A percentile compares a stretch with the other conserved stretches of the same genome.
phyloP scores from a whole-genome alignment of 1,139 yeast genomes.

The Hanseniaspora sp. region DNA sequence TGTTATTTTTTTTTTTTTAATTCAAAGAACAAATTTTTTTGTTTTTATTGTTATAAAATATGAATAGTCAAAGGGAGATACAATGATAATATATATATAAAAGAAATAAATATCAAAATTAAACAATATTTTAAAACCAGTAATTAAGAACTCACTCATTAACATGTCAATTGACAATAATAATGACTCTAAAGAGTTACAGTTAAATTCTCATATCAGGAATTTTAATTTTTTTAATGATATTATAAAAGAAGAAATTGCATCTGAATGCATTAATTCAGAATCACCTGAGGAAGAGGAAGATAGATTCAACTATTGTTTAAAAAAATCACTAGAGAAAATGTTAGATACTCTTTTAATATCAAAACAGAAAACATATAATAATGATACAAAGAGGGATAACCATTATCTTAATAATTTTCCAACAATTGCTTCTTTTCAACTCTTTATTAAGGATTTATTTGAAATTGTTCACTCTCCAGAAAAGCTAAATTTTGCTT shows the following conservation, averaged over 20 bases:
- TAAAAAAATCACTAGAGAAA: not conserved
- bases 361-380: not conserved
- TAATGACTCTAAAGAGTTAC: not conserved
- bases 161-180: not conserved
- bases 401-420: not conserved
- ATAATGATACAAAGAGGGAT: not conserved
- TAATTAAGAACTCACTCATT: not conserved
- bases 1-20: too few species aligned
- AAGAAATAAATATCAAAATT: too few species aligned
- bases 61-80: too few species aligned
- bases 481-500: conserved; percentile 1
- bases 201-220: not conserved
- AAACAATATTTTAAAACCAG: too few species aligned
- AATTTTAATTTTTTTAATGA: not conserved
- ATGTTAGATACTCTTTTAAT: not conserved
- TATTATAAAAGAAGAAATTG: not conserved
- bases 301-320: not conserved
- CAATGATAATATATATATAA: not conserved
- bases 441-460: conserved; percentile 2
- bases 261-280: not conserved
- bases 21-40: too few species aligned
- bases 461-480: conserved; percentile 15
- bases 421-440: not conserved
- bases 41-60: too few species aligned
- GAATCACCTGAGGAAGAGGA: not conserved